Percentiles rank a stretch among this genome's conserved stretches.
Conservation (phyloP, 805 yeast genomes). For the Tetrapisispora nanseiensis region DNA sequence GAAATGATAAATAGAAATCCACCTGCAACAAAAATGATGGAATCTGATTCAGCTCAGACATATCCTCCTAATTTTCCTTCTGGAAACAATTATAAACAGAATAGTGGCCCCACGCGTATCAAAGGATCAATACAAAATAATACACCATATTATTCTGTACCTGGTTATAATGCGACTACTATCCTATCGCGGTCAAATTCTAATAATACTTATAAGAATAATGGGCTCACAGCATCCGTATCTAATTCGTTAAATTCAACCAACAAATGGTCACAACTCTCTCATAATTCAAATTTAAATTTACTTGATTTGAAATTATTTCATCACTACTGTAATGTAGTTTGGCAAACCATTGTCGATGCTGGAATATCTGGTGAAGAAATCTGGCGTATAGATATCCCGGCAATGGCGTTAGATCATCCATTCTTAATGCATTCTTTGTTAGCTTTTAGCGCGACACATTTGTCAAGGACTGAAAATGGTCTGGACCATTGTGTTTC, state of each 20-base stretch:
- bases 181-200: neutral
- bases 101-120: neutral
- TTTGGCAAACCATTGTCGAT: conserved; percentile 78
- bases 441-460: conserved; percentile 87
- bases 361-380: conserved; percentile 78
- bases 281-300: conserved; percentile 37
- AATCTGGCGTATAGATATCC: conserved; percentile 83
- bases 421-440: conserved; percentile 91
- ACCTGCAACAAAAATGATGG: neutral
- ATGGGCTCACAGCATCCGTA: neutral
- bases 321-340: conserved; percentile 78
- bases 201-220: neutral
- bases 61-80: conserved; percentile 1
- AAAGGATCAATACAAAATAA: neutral
- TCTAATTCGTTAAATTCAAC: neutral
- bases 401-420: conserved; percentile 74
- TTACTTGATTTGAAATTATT: conserved; percentile 70
- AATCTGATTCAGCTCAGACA: conserved; percentile 1
- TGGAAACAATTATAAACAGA: neutral
- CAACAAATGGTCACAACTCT: conserved; percentile 13
- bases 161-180: neutral
- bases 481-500: conserved; percentile 76
- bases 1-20: neutral
- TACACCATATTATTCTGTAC: neutral
- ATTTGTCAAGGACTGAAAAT: conserved; percentile 64